Conservation (phyloP, 2,329 filamentous ascomycete genomes). For the Phoma sp. region DNA sequence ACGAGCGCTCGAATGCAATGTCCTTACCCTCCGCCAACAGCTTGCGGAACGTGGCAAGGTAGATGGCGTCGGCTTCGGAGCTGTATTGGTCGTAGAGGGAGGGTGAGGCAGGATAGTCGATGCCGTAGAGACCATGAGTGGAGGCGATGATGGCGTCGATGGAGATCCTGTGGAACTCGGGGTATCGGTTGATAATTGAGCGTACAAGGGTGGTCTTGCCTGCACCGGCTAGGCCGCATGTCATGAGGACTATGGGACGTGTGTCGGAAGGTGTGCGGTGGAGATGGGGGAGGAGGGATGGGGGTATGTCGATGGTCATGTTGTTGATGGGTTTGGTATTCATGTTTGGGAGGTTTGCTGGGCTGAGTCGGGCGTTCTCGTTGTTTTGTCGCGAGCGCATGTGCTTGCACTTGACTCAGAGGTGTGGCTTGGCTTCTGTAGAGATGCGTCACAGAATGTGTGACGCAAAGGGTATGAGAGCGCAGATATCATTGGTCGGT, state of each 20-base stretch:
- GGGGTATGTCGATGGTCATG: background rate
- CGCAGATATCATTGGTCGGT: no score
- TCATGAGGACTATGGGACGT: slow-evolving; percentile 10
- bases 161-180: slow-evolving; percentile 13
- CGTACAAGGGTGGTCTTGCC: slow-evolving; percentile 21
- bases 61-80: slow-evolving; percentile 10
- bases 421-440: background rate
- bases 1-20: slow-evolving; percentile 17
- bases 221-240: slow-evolving; percentile 19
- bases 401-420: background rate
- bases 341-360: background rate
- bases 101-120: slow-evolving; percentile 13
- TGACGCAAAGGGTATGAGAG: no score
- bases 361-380: no score
- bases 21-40: slow-evolving; percentile 8
- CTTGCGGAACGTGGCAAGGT: slow-evolving; percentile 2
- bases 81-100: slow-evolving; percentile 11
- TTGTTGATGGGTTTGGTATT: background rate
- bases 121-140: slow-evolving; percentile 16
- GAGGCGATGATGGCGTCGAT: slow-evolving; percentile 15
- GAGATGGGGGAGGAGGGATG: background rate
- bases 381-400: background rate
- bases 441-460: no score
- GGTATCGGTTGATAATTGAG: background rate
- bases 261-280: slow-evolving; percentile 6